Base-by-base conservation (phyloP, 2,329 filamentous ascomycete genomes). In the Pyrenophora teres region DNA sequence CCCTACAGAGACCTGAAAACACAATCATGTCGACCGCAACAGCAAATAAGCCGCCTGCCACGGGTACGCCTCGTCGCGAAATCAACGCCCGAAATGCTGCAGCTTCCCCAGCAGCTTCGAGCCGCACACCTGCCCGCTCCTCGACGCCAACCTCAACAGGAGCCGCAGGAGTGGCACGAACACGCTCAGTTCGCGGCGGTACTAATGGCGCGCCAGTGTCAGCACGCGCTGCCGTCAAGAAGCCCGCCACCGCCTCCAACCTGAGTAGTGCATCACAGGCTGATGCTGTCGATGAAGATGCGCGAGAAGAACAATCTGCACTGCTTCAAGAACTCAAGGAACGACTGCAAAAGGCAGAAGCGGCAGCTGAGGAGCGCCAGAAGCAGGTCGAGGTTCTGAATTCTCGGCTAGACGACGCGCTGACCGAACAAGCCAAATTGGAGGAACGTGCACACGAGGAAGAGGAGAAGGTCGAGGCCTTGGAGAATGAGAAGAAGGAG, bases 361-460 rank as follows among this genome's bases (percentile, higher is more conserved):
- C 80, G 42, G 80, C 84, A 33, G 88, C 88, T 0, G 90, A 94
- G 63, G 87, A 92, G 66, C 88, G 87, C 72, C 86, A 88, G 76
- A 93, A 92, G 74, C 91, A 97, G 76, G 79, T 87, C 47, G 89
- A 94, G 52, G 87, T 96, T 39, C 78, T 97, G 60, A 91, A 96
- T 76, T 83, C 88, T 60, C 86, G 90, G 64, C 82, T 97, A 6
- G 92, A 97, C 69, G 93, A 97, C 62, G 85, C 91, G 39, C 77
- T 88, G 51, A 84, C 85, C 62, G 92, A 97, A 72, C 92, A 96
- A 67, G 84, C 84, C 46, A 90, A 89, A 76, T 78, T 97, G 31
- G 94, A 99, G 73, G 93, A 97, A 72, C 86, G 85, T 58, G 81
- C 89, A 39, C 92, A 97, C 71, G 92, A 96, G 74, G 87, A 85